Evolutionary conservation across 2,329 filamentous ascomycete genomes (phyloP).

Genomic region (Macrophomina tecta): DNA sequence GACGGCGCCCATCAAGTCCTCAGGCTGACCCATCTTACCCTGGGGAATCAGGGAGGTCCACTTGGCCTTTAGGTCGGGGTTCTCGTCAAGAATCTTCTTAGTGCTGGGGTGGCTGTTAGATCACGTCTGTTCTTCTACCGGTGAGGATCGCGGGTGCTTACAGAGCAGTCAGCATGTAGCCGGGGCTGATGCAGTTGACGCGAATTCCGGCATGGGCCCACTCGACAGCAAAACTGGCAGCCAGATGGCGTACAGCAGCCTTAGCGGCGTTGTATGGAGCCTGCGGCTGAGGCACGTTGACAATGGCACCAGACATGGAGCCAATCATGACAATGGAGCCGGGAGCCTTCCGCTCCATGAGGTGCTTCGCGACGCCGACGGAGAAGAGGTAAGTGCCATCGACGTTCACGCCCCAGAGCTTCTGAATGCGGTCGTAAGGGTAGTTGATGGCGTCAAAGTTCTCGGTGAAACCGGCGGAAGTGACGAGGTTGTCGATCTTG

Average conservation of each 20-base stretch:
- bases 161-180: slow-evolving; percentile 96
- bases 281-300: slow-evolving; percentile 95
- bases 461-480: slow-evolving; percentile 95
- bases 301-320: slow-evolving; percentile 91
- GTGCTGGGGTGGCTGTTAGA: slow-evolving; percentile 61
- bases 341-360: slow-evolving; percentile 78
- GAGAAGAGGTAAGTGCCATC: slow-evolving; percentile 92
- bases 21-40: slow-evolving; percentile 90
- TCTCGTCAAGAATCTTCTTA: slow-evolving; percentile 91
- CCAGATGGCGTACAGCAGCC: slow-evolving; percentile 87
- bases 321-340: slow-evolving; percentile 95
- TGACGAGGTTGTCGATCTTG: slow-evolving; percentile 90
- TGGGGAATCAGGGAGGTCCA: slow-evolving; percentile 93
- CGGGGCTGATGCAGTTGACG: slow-evolving; percentile 93
- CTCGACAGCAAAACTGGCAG: slow-evolving; percentile 86
- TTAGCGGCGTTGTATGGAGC: slow-evolving; percentile 93
- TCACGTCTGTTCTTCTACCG: not conserved
- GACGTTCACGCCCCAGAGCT: slow-evolving; percentile 94
- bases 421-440: slow-evolving; percentile 87
- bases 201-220: slow-evolving; percentile 89
- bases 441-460: slow-evolving; percentile 93
- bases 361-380: slow-evolving; percentile 80
- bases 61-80: slow-evolving; percentile 84
- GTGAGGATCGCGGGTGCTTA: slow-evolving; percentile 55
- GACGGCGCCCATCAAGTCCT: slow-evolving; percentile 92